Base-by-base conservation (phyloP, 192 early-diverging fungal species). In the Podila verticillata region DNA sequence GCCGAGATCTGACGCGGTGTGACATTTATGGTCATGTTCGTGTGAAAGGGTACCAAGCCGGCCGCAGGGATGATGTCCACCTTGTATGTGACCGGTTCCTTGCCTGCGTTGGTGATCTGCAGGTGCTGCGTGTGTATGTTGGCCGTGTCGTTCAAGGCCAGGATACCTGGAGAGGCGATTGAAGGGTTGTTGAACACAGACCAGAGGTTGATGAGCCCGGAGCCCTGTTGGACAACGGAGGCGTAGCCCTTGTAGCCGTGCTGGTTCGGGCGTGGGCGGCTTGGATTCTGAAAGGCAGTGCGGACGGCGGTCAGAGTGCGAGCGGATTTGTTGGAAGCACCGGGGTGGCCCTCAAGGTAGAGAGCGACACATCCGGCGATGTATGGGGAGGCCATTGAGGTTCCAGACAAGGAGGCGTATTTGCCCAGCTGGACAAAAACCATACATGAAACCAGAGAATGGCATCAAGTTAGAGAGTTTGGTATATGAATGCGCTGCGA, bases 121-220 rank as follows among this genome's bases (percentile, higher is more conserved):
- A 87, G 13, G 5, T n/a, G 24, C 31, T 78, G 78, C 7, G 39
- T 70, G 28, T 9, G 34, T 39, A 35, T 68, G 66, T 84, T 60
- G 5, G 26, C 60, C 20, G 70, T 75, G 62, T 89, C 85, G 61
- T 84, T 89, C 29, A 92, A 65, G 5, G 87, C 82, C 22, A 93
- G 49, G 8, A 72, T 70, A 12, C 74, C 61, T 1, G 94, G 93
- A 13, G 68, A 72, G n/a, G 93, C 66, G 3, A 75, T 22, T 0
- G 75, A 82, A 28, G 85, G 84, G 7, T 90, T 65, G 10, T 34
- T 72, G 44, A 94, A 54, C 3, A 93, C 87, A 29, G 85, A 48
- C 61, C 80, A 86, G 36, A 93, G 63, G 75, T 94, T 86, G n/a
- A 96, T 80, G 12, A 95, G 82, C 20, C 95, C 95, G 35, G 82